phyloP scores from a whole-genome alignment of 2,329 filamentous ascomycete genomes.

The Claviceps pusilla region DNA sequence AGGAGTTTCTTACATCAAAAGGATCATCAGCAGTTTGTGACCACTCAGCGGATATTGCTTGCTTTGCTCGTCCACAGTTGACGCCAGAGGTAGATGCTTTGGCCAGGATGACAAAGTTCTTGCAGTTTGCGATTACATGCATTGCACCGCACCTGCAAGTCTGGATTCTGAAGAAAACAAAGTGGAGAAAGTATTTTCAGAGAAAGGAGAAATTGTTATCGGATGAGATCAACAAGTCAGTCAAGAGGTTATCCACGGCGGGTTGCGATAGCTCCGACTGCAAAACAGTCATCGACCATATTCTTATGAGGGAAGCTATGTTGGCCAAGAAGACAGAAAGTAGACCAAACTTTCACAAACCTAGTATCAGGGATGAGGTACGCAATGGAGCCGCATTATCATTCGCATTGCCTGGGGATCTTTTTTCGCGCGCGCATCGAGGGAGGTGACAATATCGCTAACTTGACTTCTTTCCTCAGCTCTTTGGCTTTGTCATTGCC shows the following conservation, averaged over 20 bases:
- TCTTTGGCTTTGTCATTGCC: constrained; percentile 13
- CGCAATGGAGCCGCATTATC: not conserved
- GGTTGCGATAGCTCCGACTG: not conserved
- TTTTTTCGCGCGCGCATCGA: not conserved
- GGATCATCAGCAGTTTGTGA: not conserved
- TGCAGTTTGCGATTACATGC: not conserved
- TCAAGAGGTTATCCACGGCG: not conserved
- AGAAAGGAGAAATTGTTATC: constrained; percentile 5
- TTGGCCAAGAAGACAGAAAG: constrained; percentile 17
- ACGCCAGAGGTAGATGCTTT: not conserved
- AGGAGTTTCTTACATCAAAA: not conserved
- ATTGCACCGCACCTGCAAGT: constrained; percentile 10
- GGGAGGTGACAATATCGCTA: not conserved
- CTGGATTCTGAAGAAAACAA: constrained; percentile 12
- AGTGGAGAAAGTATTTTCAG: constrained; percentile 1
- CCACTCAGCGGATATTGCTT: not conserved
- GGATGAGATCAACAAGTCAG: not conserved
- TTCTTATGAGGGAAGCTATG: not conserved
- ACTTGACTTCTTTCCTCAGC: not conserved
- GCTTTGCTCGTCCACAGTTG: not conserved
- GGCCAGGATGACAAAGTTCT: not conserved
- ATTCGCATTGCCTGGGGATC: not conserved
- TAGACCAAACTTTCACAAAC: constrained; percentile 15
- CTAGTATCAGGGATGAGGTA: constrained; percentile 19
- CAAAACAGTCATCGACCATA: not conserved